A percentile compares a stretch with the other conserved stretches of the same genome.
Evolutionary conservation across 2,329 filamentous ascomycete species (phyloP).

Genomic region (Neofusicoccum ribis): DNA sequence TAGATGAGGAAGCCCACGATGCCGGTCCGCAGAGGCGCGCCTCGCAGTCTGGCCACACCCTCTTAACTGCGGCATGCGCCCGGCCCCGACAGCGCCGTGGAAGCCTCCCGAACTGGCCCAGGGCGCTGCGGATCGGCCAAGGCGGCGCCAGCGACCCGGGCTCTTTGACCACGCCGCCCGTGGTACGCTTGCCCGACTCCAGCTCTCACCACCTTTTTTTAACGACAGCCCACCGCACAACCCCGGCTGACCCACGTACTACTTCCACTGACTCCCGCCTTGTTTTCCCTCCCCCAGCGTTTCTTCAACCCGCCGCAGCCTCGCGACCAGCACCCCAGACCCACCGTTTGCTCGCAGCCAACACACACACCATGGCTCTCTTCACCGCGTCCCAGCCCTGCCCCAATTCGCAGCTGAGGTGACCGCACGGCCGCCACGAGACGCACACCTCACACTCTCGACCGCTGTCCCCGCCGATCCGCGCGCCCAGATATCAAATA

Average conservation of each 20-base stretch:
- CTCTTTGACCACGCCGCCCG: constrained; percentile 14
- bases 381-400: constrained; percentile 8
- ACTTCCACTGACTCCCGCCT: background rate
- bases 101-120: constrained; percentile 2
- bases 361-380: constrained; percentile 7
- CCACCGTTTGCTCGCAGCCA: constrained; percentile 3
- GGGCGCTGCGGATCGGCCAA: background rate
- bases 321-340: background rate
- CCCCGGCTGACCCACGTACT: constrained; percentile 5
- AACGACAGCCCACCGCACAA: constrained; percentile 10
- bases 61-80: background rate
- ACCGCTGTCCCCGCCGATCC: background rate
- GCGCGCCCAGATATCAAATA: background rate
- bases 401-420: constrained; percentile 10
- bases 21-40: background rate
- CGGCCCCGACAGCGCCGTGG: background rate
- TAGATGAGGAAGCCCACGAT: constrained; percentile 8
- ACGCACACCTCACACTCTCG: background rate
- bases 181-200: constrained; percentile 13
- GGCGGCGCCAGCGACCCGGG: background rate
- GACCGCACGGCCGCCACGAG: background rate
- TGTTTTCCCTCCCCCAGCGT: background rate
- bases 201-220: constrained; percentile 18
- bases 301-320: background rate
- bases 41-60: background rate